Percentiles rank a stretch among this genome's conserved stretches.
Evolutionary conservation across 306 rosid species (phyloP).

Genomic region (Benincasa hispida): DNA sequence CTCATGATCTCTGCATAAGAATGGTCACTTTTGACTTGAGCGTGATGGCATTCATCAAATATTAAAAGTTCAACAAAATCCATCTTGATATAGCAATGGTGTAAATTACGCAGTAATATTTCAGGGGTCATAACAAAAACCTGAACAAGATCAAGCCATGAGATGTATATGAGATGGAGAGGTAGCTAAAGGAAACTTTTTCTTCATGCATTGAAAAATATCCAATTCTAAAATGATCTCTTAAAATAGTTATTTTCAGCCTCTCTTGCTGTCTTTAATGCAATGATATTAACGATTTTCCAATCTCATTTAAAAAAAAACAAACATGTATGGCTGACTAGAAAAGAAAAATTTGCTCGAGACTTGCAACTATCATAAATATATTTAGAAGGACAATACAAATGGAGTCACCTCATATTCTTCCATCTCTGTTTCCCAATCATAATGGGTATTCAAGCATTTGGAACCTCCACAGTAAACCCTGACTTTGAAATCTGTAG

Average conservation of each 20-base stretch:
- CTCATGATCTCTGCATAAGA: constrained; percentile 83
- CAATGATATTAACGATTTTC: not conserved
- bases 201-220: not conserved
- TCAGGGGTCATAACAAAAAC: constrained; percentile 92
- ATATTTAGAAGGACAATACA: constrained; percentile 6
- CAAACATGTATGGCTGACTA: not conserved
- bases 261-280: not conserved
- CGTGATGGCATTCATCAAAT: constrained; percentile 97
- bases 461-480: constrained; percentile 50
- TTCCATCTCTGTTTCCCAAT: constrained; percentile 60
- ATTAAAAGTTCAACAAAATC: constrained; percentile 70
- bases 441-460: constrained; percentile 38
- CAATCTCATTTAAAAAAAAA: not conserved
- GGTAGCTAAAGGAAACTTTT: not conserved
- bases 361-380: not conserved
- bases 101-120: constrained; percentile 45
- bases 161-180: constrained; percentile 7
- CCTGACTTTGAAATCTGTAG: constrained; percentile 66
- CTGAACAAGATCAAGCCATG: constrained; percentile 32
- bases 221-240: not conserved
- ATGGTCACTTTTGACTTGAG: constrained; percentile 81
- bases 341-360: not conserved
- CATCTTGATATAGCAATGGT: constrained; percentile 73
- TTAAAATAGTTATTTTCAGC: not conserved
- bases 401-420: constrained; percentile 54